Evolutionary conservation across 2,329 filamentous ascomycete genomes (phyloP).

Genomic region (Colletotrichum lupini): DNA sequence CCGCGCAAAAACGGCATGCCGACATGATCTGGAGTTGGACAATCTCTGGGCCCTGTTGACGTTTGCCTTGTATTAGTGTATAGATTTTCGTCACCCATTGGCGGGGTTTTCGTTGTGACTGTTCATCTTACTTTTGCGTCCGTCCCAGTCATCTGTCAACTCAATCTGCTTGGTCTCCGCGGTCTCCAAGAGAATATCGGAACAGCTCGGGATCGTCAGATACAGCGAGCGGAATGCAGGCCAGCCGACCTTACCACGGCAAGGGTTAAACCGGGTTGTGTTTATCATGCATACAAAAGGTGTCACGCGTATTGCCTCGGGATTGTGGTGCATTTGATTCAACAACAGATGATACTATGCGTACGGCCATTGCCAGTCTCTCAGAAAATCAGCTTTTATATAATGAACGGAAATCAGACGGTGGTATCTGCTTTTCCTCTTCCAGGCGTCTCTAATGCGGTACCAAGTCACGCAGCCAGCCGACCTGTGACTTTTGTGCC

Average conservation of each 20-base stretch:
- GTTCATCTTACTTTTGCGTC: neutral
- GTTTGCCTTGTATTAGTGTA: conserved; percentile 50
- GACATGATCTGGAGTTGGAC: conserved; percentile 36
- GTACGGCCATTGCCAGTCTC: neutral
- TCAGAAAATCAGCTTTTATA: conserved; percentile 11
- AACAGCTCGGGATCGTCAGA: neutral
- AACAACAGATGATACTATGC: too few species aligned
- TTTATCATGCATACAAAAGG: too few species aligned
- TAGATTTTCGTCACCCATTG: conserved; percentile 40
- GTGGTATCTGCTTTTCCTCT: conserved; percentile 33
- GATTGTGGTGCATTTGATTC: neutral
- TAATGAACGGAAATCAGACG: conserved; percentile 26
- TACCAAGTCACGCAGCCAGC: conserved; percentile 12
- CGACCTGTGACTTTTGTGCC: conserved; percentile 17
- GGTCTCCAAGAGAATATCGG: neutral
- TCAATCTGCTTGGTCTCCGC: neutral
- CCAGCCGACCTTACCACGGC: too few species aligned
- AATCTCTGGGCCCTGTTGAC: conserved; percentile 11
- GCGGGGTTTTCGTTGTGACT: neutral
- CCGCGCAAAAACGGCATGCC: conserved; percentile 35
- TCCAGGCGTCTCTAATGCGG: conserved; percentile 30
- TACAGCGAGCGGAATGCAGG: neutral
- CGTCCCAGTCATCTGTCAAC: too few species aligned
- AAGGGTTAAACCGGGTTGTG: too few species aligned
- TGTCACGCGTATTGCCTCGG: too few species aligned